These are phyloP conservation scores for Hansenula anomala DNA, from an alignment of 1,139 yeast species.

Conservation along the genomic window DNA sequence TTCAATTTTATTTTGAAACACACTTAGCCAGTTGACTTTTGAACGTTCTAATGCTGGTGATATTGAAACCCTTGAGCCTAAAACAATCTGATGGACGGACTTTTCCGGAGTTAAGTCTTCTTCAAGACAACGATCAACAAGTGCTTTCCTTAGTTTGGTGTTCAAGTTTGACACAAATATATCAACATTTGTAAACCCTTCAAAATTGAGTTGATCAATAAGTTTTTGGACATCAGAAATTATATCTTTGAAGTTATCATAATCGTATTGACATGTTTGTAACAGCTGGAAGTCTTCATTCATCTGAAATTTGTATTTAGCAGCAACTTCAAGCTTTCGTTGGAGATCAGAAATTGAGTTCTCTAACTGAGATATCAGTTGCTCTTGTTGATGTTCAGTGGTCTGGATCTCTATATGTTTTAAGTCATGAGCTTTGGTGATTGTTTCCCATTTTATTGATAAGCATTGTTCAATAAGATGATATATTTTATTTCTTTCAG, in stretches of 20 bases:
- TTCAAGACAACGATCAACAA: constrained; percentile 31
- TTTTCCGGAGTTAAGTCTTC: not conserved
- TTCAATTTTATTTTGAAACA: constrained; percentile 25
- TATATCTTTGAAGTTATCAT: constrained; percentile 13
- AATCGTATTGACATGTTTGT: constrained; percentile 27
- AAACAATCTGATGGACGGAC: constrained; percentile 32
- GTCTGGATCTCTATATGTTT: constrained; percentile 23
- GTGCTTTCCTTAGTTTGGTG: constrained; percentile 29
- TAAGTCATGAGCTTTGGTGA: constrained; percentile 46
- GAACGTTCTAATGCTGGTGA: constrained; percentile 37
- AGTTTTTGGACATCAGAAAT: constrained; percentile 36
- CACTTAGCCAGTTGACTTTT: constrained; percentile 25
- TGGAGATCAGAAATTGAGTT: constrained; percentile 31
- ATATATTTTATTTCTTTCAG: constrained; percentile 33
- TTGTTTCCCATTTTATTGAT: constrained; percentile 49
- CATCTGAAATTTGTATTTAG: constrained; percentile 18
- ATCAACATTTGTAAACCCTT: constrained; percentile 35
- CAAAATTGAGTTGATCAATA: constrained; percentile 37
- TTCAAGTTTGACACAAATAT: constrained; percentile 39
- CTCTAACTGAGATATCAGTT: constrained; percentile 38
- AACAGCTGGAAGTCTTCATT: constrained; percentile 24
- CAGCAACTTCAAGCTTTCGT: constrained; percentile 29
- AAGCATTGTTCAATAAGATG: constrained; percentile 27
- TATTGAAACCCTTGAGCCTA: constrained; percentile 40
- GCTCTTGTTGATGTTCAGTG: constrained; percentile 37